Percentiles rank a stretch among this genome's conserved stretches.
Evolutionary conservation across 805 yeast species (phyloP).

Genomic region (Nakazawaea wyomingensis): DNA sequence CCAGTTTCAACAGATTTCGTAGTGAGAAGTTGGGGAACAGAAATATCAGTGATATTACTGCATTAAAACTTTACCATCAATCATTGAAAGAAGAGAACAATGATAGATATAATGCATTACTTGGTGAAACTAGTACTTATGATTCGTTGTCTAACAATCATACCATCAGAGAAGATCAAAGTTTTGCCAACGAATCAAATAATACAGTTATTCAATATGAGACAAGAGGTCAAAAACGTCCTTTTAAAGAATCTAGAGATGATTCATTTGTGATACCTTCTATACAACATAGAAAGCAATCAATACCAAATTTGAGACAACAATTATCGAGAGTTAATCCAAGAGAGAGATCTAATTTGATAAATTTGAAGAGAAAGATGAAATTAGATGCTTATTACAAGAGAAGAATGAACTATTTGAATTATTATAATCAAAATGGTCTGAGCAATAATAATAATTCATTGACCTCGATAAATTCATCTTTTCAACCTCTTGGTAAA

Average conservation of each 20-base stretch:
- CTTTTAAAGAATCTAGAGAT: conserved; percentile 9
- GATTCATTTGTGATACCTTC: conserved; percentile 4
- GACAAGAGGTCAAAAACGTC: conserved; percentile 6
- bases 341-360: conserved; percentile 10
- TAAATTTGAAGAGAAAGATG: conserved; percentile 12
- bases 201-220: background rate
- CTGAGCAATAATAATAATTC: conserved; percentile 1
- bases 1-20: conserved; percentile 8
- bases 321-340: conserved; percentile 10
- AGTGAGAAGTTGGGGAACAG: conserved; percentile 8
- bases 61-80: conserved; percentile 7
- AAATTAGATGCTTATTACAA: conserved; percentile 12
- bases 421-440: conserved; percentile 6
- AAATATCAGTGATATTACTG: conserved; percentile 10
- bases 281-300: background rate
- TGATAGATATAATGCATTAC: background rate
- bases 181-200: conserved; percentile 1
- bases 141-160: background rate
- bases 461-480: conserved; percentile 2
- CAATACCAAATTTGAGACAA: conserved; percentile 8
- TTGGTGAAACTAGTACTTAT: conserved; percentile 6
- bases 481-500: conserved; percentile 1
- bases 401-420: conserved; percentile 12
- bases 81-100: conserved; percentile 10
- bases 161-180: conserved; percentile 3